Conservation (phyloP, 208 protist genomes). For the Wallacemonas rigidus region DNA sequence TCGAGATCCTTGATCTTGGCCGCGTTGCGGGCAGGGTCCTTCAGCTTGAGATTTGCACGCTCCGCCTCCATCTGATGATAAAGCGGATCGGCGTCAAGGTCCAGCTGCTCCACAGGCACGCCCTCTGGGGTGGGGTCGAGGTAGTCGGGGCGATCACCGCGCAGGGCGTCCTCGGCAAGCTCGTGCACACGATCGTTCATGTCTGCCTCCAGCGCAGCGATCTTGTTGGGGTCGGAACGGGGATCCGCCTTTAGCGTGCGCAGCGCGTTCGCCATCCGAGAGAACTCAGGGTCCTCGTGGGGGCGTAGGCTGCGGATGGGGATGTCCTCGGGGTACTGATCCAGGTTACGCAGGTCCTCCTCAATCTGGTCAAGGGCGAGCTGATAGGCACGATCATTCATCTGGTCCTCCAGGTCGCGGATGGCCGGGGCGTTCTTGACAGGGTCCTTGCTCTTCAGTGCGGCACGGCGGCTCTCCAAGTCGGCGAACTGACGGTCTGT, state of each 20-base stretch:
- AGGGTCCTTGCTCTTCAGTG: slow-evolving; percentile 59
- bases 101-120: slow-evolving; percentile 51
- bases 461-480: slow-evolving; percentile 55
- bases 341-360: slow-evolving; percentile 61
- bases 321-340: slow-evolving; percentile 48
- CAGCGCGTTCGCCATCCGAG: slow-evolving; percentile 51
- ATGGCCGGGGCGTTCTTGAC: slow-evolving; percentile 53
- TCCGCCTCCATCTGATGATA: slow-evolving; percentile 78
- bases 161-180: slow-evolving; percentile 53
- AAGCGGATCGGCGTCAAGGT: slow-evolving; percentile 56
- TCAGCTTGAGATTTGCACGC: slow-evolving; percentile 64
- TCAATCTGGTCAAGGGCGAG: slow-evolving; percentile 63
- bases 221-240: slow-evolving; percentile 45
- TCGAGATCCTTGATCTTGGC: slow-evolving; percentile 68
- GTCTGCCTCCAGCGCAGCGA: slow-evolving; percentile 64
- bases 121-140: slow-evolving; percentile 64
- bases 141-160: slow-evolving; percentile 47
- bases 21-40: slow-evolving; percentile 59
- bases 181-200: slow-evolving; percentile 75
- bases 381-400: slow-evolving; percentile 68
- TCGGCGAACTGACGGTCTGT: slow-evolving; percentile 63
- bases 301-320: slow-evolving; percentile 59
- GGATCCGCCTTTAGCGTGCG: slow-evolving; percentile 57
- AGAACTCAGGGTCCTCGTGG: slow-evolving; percentile 70
- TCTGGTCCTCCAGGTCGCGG: slow-evolving; percentile 64